Evolutionary conservation across 2,329 filamentous ascomycete genomes (phyloP).

Genomic region (Ascosphaera apis): DNA sequence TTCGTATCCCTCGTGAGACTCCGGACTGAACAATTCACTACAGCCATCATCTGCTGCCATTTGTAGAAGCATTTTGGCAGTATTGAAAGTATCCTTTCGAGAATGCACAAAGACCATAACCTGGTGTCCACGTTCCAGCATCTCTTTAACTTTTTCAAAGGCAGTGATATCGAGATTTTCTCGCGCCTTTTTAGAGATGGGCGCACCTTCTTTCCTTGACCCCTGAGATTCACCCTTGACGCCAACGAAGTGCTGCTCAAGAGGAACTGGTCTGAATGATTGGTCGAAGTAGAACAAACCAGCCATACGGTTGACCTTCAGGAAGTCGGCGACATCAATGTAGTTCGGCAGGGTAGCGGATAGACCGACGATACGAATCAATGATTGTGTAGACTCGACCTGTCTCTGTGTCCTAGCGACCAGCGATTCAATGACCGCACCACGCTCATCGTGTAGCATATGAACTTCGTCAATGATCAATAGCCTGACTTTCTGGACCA

Average conservation of each 20-base stretch:
- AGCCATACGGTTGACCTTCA: constrained; percentile 81
- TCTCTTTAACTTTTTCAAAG: constrained; percentile 86
- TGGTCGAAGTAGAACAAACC: constrained; percentile 94
- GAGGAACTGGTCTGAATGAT: constrained; percentile 82
- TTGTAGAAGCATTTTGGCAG: constrained; percentile 64
- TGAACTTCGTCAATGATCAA: constrained; percentile 98
- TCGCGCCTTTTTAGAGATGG: constrained; percentile 54
- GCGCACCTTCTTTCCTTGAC: constrained; percentile 34
- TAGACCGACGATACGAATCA: constrained; percentile 88
- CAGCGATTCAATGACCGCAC: constrained; percentile 83
- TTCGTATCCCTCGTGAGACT: constrained; percentile 54
- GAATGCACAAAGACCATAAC: constrained; percentile 99
- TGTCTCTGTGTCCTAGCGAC: constrained; percentile 89
- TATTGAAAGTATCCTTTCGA: constrained; percentile 74
- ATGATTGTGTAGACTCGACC: constrained; percentile 90
- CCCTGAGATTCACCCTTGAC: constrained; percentile 35
- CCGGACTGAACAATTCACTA: constrained; percentile 62
- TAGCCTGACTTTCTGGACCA: constrained; percentile 89
- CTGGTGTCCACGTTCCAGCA: constrained; percentile 81
- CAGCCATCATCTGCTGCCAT: constrained; percentile 65
- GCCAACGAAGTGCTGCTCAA: constrained; percentile 93
- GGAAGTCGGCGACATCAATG: constrained; percentile 84
- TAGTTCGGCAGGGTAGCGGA: constrained; percentile 95
- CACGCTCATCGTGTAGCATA: constrained; percentile 96
- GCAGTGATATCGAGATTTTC: constrained; percentile 74